Evolutionary conservation across 441 rosid genomes (phyloP), one percentile per base, ranked within the genome.

Genomic region (Biscutella auriculata): DNA sequence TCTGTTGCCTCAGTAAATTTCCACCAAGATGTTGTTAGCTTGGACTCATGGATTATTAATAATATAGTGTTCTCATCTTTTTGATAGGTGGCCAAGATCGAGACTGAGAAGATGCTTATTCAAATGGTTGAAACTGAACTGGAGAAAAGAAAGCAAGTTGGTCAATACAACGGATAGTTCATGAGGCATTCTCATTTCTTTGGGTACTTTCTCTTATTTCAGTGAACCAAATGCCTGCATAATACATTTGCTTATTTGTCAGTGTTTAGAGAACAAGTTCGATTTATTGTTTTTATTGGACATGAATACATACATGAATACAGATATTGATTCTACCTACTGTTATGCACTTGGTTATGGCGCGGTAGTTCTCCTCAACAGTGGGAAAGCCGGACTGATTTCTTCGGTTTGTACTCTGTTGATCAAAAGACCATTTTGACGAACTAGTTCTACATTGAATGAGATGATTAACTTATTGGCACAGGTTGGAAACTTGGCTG

Each of bases 41-140:
- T 16, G 27, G 33, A 21, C 29, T 26, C 39, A 14, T 23, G 14
- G n/a, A 35, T 43, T 36, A 34, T 56, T 60, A 48, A 43, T 60
- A 3, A 53, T 25, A 23, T 17, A 55, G 16, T 43, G 40, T 17
- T 45, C 44, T 34, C 43, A 27, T 59, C 52, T 19, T n/a, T n/a
- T 19, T n/a, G 5, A 11, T 72, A 89, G 99, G 97, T 90, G 67
- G 96, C 99, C 50, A 94, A 85, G 77, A 94, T 94, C 34, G 99
- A 94, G 73, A 94, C 99, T 0, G 97, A 90, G 77, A 94, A 94
- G 81, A 94, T 94, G 97, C 87, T 94, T 53, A 94, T 87, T 78
- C 95, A 94, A 66, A 90, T 94, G 99, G 99, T 82, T 77, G 97
- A 94, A 72, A 82, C 85, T 27, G 99, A 90, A 66, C 60, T 94